Conservation (phyloP, 2,329 filamentous ascomycete species). For the Orbilia quercus region DNA sequence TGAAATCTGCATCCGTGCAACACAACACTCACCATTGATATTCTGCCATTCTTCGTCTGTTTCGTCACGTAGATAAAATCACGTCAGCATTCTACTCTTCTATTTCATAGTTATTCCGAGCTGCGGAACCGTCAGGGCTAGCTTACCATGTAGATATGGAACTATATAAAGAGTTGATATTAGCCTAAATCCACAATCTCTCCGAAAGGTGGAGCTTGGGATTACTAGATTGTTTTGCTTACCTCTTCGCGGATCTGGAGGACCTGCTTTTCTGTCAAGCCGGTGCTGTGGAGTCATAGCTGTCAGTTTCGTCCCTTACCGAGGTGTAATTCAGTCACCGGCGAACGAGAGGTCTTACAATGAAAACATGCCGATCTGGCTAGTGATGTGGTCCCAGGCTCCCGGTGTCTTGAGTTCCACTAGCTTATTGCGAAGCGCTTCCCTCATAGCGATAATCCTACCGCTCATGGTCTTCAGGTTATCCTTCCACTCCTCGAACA, state of each 20-base stretch:
- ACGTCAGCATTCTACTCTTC: conserved; percentile 37
- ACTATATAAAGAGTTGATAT: conserved; percentile 64
- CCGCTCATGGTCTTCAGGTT: conserved; percentile 99
- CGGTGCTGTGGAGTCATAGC: conserved; percentile 71
- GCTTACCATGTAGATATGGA: conserved; percentile 84
- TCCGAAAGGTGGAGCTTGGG: conserved; percentile 32
- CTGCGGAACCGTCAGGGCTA: conserved; percentile 22
- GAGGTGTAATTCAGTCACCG: neutral
- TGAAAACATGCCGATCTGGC: conserved; percentile 99
- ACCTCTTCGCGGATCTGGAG: conserved; percentile 86
- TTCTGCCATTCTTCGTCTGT: conserved; percentile 84
- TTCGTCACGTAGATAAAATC: neutral
- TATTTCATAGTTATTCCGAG: conserved; percentile 24
- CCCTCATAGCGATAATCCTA: conserved; percentile 98
- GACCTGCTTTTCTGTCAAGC: conserved; percentile 91
- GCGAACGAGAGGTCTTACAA: conserved; percentile 63
- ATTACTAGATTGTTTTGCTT: conserved; percentile 59
- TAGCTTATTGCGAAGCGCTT: conserved; percentile 91
- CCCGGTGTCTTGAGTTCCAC: conserved; percentile 95
- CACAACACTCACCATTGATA: conserved; percentile 79
- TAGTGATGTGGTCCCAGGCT: conserved; percentile 99
- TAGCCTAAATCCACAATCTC: conserved; percentile 41
- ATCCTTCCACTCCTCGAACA: conserved; percentile 93
- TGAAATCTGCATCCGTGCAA: conserved; percentile 67
- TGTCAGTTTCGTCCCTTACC: neutral